Conservation (phyloP, 73 alveolate species). For the Tetrahymena malaccensis region DNA sequence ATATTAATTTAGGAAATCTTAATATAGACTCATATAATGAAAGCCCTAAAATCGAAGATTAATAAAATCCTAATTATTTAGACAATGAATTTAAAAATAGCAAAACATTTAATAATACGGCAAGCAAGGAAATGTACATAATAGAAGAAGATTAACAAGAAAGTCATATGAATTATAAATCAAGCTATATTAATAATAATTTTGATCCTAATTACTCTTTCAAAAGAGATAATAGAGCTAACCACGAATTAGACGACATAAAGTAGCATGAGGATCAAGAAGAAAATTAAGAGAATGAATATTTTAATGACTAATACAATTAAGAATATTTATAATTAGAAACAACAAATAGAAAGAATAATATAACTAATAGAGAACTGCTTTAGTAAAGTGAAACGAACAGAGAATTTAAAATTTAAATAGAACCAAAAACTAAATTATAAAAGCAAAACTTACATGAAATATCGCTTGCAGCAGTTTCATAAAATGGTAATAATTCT, state of each 20-base stretch:
- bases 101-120: background rate
- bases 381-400: background rate
- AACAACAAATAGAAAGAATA: background rate
- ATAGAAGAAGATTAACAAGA: background rate
- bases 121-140: background rate
- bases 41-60: background rate
- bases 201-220: background rate
- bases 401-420: background rate
- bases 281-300: background rate
- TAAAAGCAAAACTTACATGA: background rate
- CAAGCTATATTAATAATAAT: background rate
- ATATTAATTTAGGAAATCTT: background rate
- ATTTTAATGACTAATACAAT: background rate
- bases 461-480: background rate
- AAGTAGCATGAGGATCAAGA: background rate
- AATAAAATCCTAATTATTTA: background rate
- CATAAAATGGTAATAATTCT: background rate
- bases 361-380: background rate
- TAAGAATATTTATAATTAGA: background rate
- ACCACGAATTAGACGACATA: background rate
- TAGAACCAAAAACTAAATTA: background rate
- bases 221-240: background rate
- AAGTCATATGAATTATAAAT: background rate
- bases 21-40: background rate
- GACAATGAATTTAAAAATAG: background rate